A percentile compares a stretch with the other conserved stretches of the same genome.
These are phyloP conservation scores for Mycena vulgaris DNA, from an alignment of 768 basidiomycete species.

Conservation along the genomic window DNA sequence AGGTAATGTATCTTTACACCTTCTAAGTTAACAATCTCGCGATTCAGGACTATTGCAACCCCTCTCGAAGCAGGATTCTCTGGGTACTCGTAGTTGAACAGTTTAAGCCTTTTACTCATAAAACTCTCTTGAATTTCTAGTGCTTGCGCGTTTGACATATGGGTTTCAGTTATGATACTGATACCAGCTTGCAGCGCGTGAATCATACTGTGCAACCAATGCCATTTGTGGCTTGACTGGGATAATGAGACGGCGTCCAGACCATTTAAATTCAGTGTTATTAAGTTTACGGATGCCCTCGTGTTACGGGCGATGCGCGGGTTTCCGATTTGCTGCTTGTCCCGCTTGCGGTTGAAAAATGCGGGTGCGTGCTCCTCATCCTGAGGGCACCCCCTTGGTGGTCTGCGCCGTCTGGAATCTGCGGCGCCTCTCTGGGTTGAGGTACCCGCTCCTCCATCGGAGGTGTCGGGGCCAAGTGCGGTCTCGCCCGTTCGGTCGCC, in stretches of 20 bases:
- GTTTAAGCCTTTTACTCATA: neutral
- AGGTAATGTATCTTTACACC: no score
- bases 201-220: constrained; percentile 2
- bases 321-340: neutral
- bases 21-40: no score
- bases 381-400: constrained; percentile 1
- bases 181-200: neutral
- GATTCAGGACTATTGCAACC: no score
- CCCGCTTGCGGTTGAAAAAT: neutral
- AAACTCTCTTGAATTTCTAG: constrained; percentile 8
- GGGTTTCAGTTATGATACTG: constrained; percentile 1
- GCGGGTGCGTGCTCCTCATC: neutral
- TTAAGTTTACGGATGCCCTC: neutral
- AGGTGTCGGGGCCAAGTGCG: neutral
- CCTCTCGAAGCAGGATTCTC: no score
- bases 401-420: neutral
- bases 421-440: neutral
- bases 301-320: constrained; percentile 1
- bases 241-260: neutral
- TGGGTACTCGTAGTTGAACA: constrained; percentile 1
- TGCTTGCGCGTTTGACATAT: constrained; percentile 9
- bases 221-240: no score
- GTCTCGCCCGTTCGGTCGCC: neutral
- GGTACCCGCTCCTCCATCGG: neutral
- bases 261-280: neutral